Conservation (phyloP, 1,284 basidiomycete genomes). For the Boletellus deceptivus region DNA sequence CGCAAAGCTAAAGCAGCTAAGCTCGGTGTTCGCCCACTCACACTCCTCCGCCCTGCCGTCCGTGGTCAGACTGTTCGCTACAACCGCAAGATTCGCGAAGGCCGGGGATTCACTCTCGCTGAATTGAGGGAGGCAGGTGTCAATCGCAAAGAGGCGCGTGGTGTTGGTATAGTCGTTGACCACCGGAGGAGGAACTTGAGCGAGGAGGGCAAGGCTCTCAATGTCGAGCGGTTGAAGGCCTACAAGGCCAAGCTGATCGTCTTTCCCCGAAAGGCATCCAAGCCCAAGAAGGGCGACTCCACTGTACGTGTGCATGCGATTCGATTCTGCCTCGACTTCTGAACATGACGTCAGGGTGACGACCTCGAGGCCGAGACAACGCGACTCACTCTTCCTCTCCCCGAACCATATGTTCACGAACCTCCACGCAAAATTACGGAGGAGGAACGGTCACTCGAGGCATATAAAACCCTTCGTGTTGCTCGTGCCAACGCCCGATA, state of each 20-base stretch:
- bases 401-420: constrained; percentile 70
- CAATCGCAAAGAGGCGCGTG: constrained; percentile 90
- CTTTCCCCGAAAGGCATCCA: constrained; percentile 95
- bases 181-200: constrained; percentile 96
- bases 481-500: constrained; percentile 83
- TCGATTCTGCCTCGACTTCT: neutral
- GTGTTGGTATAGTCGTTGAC: constrained; percentile 95
- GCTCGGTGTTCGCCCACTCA: constrained; percentile 90
- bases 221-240: constrained; percentile 92
- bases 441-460: constrained; percentile 88
- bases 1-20: constrained; percentile 90
- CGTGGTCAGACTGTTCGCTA: constrained; percentile 97
- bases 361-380: constrained; percentile 83
- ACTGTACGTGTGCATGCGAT: constrained; percentile 53
- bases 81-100: constrained; percentile 98
- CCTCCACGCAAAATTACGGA: constrained; percentile 90
- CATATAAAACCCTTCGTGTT: constrained; percentile 87
- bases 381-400: constrained; percentile 70
- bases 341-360: constrained; percentile 57
- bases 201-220: constrained; percentile 96
- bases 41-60: constrained; percentile 94
- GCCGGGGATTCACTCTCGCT: constrained; percentile 93
- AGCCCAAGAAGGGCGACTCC: constrained; percentile 94
- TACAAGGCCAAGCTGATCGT: constrained; percentile 89
- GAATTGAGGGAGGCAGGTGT: constrained; percentile 98